These are phyloP conservation scores for Macrophomina phaseolina DNA, from an alignment of 2,329 filamentous ascomycete species.

Conservation along the genomic window DNA sequence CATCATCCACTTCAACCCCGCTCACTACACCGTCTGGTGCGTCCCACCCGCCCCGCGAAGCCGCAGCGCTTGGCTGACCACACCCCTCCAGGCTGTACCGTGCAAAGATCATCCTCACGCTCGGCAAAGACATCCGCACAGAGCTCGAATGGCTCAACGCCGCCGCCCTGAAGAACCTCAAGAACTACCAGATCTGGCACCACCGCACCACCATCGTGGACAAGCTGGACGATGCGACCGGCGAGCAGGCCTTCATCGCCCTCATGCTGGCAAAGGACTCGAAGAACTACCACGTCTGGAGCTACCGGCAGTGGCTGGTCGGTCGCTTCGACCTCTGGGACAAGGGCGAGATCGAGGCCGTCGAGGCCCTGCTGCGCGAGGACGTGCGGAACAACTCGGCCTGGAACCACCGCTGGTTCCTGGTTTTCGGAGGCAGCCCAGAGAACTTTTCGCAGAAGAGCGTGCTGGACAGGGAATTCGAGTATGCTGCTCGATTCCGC, in stretches of 20 bases:
- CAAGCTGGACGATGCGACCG: slow-evolving; percentile 62
- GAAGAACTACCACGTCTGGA: slow-evolving; percentile 99
- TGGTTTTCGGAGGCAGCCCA: slow-evolving; percentile 72
- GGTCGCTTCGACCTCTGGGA: slow-evolving; percentile 65
- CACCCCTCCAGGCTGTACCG: slow-evolving; percentile 73
- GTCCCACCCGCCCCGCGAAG: slow-evolving; percentile 29
- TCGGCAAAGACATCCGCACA: slow-evolving; percentile 68
- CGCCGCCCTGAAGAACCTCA: slow-evolving; percentile 81
- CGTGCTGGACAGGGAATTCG: slow-evolving; percentile 75
- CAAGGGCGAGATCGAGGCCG: slow-evolving; percentile 68
- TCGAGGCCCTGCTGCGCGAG: slow-evolving; percentile 73
- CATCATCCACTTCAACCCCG: slow-evolving; percentile 91
- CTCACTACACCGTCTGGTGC: slow-evolving; percentile 96
- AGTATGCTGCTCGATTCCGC: slow-evolving; percentile 31
- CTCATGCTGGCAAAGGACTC: slow-evolving; percentile 83
- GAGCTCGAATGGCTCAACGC: slow-evolving; percentile 88
- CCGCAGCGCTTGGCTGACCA: neutral
- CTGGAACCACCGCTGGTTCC: slow-evolving; percentile 95
- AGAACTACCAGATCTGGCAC: slow-evolving; percentile 99
- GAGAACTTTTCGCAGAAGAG: slow-evolving; percentile 52
- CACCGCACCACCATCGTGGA: slow-evolving; percentile 64
- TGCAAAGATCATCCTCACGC: slow-evolving; percentile 73
- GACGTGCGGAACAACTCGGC: slow-evolving; percentile 97
- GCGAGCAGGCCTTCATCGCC: slow-evolving; percentile 77
- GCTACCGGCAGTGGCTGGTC: slow-evolving; percentile 83